Base-by-base conservation (phyloP, 345 rosid genomes). In the Aquilaria sinensis region DNA sequence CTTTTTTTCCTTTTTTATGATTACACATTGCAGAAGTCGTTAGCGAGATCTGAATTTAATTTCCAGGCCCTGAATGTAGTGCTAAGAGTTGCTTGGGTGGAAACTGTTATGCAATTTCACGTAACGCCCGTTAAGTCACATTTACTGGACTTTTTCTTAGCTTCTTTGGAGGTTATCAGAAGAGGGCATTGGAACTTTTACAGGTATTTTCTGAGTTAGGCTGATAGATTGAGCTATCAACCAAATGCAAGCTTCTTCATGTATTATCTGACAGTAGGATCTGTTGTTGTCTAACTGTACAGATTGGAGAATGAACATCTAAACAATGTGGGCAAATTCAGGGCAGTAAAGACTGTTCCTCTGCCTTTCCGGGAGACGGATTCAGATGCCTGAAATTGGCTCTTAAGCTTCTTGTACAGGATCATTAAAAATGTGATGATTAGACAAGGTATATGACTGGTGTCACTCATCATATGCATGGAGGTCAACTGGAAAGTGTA, bases 121-220 rank as follows among this genome's bases (percentile, higher is more conserved):
- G 65, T 74, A 46, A 80, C 32, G 62, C 76, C 48, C 5, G 73
- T 87, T 3, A 83, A 85, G 73, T 77, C 87, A 12, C 78, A 79
- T 31, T 66, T 91, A 79, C 70, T 94, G 51, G 97, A 91, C 53
- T 91, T 94, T 74, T 78, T 83, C 73, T 62, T 94, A 73, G 99
- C 99, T 12, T 89, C 96, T 0, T 72, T 85, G 34, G 99, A 94
- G 80, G 96, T 94, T 53, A 83, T 88, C 56, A 78, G 96, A 6
- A 72, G 99, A 61, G 99, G 99, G 32, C 99, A 94, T 30, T 91
- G 99, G 99, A 94, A 91, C 71, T 94, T 91, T 55, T 91, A 94
- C 83, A 82, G 98, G 98, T 92, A 74, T 62, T 37, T 71, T 45
- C 58, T 9, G 9, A 33, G 46, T 50, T 29, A 10, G 16, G 49